Evolutionary conservation across 768 basidiomycete species (phyloP), one percentile per base, ranked within the genome.

Genomic region (Pleurotus pulmonarius): DNA sequence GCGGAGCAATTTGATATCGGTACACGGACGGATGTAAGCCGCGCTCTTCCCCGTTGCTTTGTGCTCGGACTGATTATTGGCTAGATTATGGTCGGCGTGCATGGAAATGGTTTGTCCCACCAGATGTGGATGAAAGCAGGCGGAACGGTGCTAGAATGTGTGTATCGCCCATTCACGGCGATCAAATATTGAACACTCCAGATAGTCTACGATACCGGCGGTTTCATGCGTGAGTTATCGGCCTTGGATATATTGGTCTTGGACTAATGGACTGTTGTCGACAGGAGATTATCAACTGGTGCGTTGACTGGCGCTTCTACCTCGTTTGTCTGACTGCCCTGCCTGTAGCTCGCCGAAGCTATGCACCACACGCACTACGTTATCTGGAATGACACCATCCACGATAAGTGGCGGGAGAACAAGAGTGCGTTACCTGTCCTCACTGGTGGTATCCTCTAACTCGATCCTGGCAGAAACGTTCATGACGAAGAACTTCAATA

Each of bases 51-150:
- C 24, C 2, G 15, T 26, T 24, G 22, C 24, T 9, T 3, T 44
- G 12, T 44, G 41, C 20, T 16, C 15, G 41, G 11, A 4, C 0
- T 16, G 24, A 24, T 15, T 48, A 48, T 6, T 7, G n/a, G 15
- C 15, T 24, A 55, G 54, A 55, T 55, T 26, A 45, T 55, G 54
- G 46, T 55, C 11, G 54, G 54, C 16, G 54, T 55, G 20, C 54
- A 55, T 22, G 54, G 54, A 7, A 55, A 55, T 6, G 54, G 54
- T 3, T 29, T 55, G 37, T 55, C 54, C 12, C 54, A 55, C 29
- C 41, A 45, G 54, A 45, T 55, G 43, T 55, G 54, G 54, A 55
- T 55, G 54, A 55, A 55, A 39, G 43, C 54, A 7, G 54, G 43
- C 11, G 25, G 54, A 1, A 46, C 3, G 24, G 25, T 55, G 13